These are phyloP conservation scores for Hemisphaericaspora xylofermentans DNA, from an alignment of 1,139 yeast species.

Conservation along the genomic window DNA sequence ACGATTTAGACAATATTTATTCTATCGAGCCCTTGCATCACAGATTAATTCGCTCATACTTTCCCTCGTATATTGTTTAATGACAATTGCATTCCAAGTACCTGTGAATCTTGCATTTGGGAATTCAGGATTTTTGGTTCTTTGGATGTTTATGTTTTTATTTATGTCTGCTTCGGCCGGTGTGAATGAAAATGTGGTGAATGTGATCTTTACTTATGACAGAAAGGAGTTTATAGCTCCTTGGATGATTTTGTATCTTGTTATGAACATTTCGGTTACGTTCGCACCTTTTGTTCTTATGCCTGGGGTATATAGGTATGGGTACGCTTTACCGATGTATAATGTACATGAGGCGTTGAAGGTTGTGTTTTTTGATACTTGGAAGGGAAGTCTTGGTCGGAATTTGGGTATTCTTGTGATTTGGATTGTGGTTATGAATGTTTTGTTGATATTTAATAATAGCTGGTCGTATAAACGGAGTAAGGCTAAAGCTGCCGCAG, in stretches of 20 bases:
- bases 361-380: slow-evolving; percentile 56
- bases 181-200: slow-evolving; percentile 58
- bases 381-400: slow-evolving; percentile 56
- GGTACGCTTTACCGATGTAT: slow-evolving; percentile 65
- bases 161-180: slow-evolving; percentile 64
- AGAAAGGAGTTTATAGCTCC: slow-evolving; percentile 53
- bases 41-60: slow-evolving; percentile 50
- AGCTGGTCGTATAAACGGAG: slow-evolving; percentile 12
- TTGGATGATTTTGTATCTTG: slow-evolving; percentile 64
- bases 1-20: slow-evolving; percentile 43
- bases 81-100: slow-evolving; percentile 61
- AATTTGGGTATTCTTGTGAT: slow-evolving; percentile 56
- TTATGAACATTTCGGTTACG: slow-evolving; percentile 58
- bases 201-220: slow-evolving; percentile 41
- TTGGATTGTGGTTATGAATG: slow-evolving; percentile 55
- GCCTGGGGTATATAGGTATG: slow-evolving; percentile 57
- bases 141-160: slow-evolving; percentile 62
- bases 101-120: slow-evolving; percentile 56
- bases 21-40: slow-evolving; percentile 50
- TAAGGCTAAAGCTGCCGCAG: slow-evolving; percentile 8
- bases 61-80: slow-evolving; percentile 54
- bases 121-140: slow-evolving; percentile 58
- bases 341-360: slow-evolving; percentile 56
- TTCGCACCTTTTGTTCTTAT: slow-evolving; percentile 57
- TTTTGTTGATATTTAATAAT: slow-evolving; percentile 14